phyloP scores from a whole-genome alignment of 805 yeast species.

The Pichia phayaonensis region DNA sequence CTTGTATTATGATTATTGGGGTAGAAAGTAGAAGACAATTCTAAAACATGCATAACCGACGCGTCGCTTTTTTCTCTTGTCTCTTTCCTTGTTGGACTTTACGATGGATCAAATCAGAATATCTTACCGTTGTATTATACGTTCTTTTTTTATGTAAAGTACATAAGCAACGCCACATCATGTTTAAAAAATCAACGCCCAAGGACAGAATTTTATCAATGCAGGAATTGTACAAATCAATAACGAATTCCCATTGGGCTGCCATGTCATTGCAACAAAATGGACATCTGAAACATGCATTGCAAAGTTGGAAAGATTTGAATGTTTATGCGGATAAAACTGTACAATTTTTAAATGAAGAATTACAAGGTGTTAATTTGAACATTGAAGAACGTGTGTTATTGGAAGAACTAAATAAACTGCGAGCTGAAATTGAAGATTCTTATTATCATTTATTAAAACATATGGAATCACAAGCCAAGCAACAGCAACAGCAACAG shows the following conservation, averaged over 20 bases:
- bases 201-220: conserved; percentile 8
- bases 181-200: background rate
- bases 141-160: background rate
- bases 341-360: conserved; percentile 45
- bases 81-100: background rate
- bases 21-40: too few species aligned
- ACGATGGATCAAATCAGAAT: background rate
- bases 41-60: background rate
- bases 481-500: conserved; percentile 5
- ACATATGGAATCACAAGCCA: conserved; percentile 9
- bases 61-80: background rate
- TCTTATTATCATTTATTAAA: conserved; percentile 4
- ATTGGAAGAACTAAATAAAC: conserved; percentile 26
- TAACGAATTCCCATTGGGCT: conserved; percentile 8
- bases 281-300: conserved; percentile 43
- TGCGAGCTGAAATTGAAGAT: conserved; percentile 13
- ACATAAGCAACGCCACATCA: background rate
- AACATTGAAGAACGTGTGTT: conserved; percentile 40
- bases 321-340: conserved; percentile 53
- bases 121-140: background rate
- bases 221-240: conserved; percentile 11
- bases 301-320: conserved; percentile 68
- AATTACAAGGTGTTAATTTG: conserved; percentile 26
- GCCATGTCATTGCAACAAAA: conserved; percentile 47
- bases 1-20: too few species aligned